Evolutionary conservation across 2,329 filamentous ascomycete genomes (phyloP).

Genomic region (Paramyrothecium roridum): DNA sequence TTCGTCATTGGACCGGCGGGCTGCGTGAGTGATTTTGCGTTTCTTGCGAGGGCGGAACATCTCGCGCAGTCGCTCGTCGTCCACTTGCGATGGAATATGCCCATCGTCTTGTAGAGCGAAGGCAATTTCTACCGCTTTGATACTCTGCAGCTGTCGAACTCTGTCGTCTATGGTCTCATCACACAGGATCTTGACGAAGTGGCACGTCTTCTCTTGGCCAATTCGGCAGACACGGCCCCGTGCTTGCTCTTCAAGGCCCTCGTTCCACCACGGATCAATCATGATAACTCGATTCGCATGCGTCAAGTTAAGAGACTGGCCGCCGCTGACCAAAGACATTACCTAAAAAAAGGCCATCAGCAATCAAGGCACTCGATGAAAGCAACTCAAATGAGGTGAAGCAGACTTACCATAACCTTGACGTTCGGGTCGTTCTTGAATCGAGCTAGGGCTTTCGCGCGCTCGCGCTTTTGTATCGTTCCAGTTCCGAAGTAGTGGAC

Average conservation of each 20-base stretch:
- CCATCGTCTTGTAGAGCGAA: slow-evolving; percentile 25
- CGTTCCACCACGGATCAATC: slow-evolving; percentile 61
- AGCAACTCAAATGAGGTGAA: slow-evolving; percentile 6
- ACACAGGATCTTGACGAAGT: slow-evolving; percentile 56
- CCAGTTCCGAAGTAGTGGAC: slow-evolving; percentile 34
- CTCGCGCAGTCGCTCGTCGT: not conserved
- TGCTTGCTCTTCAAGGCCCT: slow-evolving; percentile 58
- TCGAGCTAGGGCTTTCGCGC: slow-evolving; percentile 6
- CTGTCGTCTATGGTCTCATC: slow-evolving; percentile 55
- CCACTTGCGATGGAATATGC: slow-evolving; percentile 2
- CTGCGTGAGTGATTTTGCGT: too few relatives aligned
- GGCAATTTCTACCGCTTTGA: slow-evolving; percentile 47
- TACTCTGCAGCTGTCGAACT: slow-evolving; percentile 51
- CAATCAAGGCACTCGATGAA: not conserved
- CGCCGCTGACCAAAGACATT: slow-evolving; percentile 28
- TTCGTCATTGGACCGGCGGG: too few relatives aligned
- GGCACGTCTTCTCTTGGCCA: slow-evolving; percentile 59
- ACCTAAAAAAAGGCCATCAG: slow-evolving; percentile 20
- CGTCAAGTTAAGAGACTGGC: slow-evolving; percentile 36
- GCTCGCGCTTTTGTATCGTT: slow-evolving; percentile 9
- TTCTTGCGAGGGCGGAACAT: not conserved
- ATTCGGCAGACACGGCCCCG: slow-evolving; percentile 59
- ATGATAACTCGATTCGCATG: slow-evolving; percentile 51
- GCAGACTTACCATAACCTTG: slow-evolving; percentile 32
- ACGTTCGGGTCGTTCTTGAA: slow-evolving; percentile 13